Percentiles rank a stretch among this genome's conserved stretches.
Conservation (phyloP, 208 protist genomes). For the Angomonas ambiguus region DNA sequence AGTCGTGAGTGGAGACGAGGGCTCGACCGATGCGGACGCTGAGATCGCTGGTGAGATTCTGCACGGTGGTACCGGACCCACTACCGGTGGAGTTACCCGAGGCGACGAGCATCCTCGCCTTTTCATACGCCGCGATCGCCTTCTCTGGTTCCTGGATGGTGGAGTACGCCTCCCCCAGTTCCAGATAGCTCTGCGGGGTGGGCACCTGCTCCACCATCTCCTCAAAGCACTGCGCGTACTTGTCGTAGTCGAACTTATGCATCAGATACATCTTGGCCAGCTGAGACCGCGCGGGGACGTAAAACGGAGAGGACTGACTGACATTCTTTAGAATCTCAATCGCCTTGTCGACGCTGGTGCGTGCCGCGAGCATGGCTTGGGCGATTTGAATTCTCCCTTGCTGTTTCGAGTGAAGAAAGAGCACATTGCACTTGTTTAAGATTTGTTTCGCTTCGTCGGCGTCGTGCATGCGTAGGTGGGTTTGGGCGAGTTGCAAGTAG, state of each 20-base stretch:
- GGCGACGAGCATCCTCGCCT: constrained; percentile 67
- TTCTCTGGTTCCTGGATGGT: constrained; percentile 89
- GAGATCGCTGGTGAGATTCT: constrained; percentile 30
- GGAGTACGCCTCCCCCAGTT: constrained; percentile 85
- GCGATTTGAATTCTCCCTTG: constrained; percentile 73
- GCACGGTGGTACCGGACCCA: not conserved
- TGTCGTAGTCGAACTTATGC: constrained; percentile 64
- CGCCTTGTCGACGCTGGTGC: constrained; percentile 80
- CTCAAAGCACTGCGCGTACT: constrained; percentile 88
- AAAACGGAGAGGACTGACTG: constrained; percentile 58
- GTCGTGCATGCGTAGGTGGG: constrained; percentile 70
- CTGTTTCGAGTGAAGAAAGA: constrained; percentile 70
- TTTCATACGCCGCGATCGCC: constrained; percentile 87
- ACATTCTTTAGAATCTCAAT: constrained; percentile 80
- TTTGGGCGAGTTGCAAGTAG: constrained; percentile 84
- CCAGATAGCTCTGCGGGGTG: constrained; percentile 70
- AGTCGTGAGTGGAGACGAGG: constrained; percentile 93
- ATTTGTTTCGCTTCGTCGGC: constrained; percentile 64
- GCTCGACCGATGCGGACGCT: constrained; percentile 90
- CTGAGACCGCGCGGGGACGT: constrained; percentile 75
- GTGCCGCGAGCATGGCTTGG: constrained; percentile 79
- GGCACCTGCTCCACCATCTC: constrained; percentile 82
- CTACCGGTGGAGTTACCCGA: constrained; percentile 45
- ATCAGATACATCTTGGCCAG: constrained; percentile 89
- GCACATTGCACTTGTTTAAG: constrained; percentile 48